Evolutionary conservation across 1,284 basidiomycete species (phyloP), one percentile per base, ranked within the genome.

Genomic region (Coniferiporia sulphurascens): DNA sequence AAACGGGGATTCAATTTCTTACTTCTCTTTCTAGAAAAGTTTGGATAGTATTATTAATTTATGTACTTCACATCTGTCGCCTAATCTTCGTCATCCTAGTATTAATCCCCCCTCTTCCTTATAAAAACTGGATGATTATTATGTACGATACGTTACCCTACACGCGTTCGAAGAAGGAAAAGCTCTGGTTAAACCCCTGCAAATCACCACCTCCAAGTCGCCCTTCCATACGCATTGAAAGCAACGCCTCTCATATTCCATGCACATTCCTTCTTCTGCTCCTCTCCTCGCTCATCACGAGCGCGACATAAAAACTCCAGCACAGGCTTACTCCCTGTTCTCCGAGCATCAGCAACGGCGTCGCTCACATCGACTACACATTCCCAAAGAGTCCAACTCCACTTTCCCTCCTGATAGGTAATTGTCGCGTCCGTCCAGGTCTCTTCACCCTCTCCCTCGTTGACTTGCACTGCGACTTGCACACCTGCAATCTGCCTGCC

Each of bases 311-410:
- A 68, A 34, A 74, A 69, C 17, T 66, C 65, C 38, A 65, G 41
- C 55, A 59, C 63, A 13, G 48, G 59, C 49, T 63, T 66, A 34
- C 55, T 34, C 15, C 53, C 46, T 27, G 1, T 32, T 27, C 63
- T 22, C 34, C 46, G 67, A 13, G 61, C 61, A 43, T 60, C 46
- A 9, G 60, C 70, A 19, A 69, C 67, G 43, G 10, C 46, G 21
- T 66, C 68, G 10, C 71, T 65, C 12, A 85, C 45, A 41, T 75
- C 72, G 19, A 74, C 4, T n/a, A 61, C 56, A 3, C 67, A 74
- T 66, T 86, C 82, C 86, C 86, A 87, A 32, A 87, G 67, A 7
- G 83, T 80, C 86, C 86, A 88, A 66, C 85, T 86, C 85, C 85
- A 87, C 64, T 68, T 76, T 3, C 84, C 84, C 54, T 82, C 74